Conservation (phyloP, 2,329 filamentous ascomycete genomes). For the Scedosporium boydii region DNA sequence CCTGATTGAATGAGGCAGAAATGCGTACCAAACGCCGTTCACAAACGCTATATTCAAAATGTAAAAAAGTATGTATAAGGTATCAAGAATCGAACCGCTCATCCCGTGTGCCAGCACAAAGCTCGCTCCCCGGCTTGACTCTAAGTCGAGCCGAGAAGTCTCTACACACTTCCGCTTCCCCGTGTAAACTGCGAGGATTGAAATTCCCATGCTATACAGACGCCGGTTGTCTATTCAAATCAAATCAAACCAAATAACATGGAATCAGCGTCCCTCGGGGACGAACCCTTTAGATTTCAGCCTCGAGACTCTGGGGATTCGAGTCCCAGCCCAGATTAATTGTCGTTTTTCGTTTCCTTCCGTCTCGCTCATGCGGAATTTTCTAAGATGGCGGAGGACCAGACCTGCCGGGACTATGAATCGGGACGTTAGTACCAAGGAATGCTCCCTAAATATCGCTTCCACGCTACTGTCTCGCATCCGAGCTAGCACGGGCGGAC, state of each 20-base stretch:
- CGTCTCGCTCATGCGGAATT: background rate
- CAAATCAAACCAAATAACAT: background rate
- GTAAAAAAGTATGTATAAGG: background rate
- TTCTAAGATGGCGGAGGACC: background rate
- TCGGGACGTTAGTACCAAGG: background rate
- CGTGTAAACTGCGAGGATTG: background rate
- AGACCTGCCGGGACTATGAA: background rate
- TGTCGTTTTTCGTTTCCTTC: background rate
- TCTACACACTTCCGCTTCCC: background rate
- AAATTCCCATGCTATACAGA: background rate
- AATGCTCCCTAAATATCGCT: background rate
- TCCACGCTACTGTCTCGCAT: too few species aligned
- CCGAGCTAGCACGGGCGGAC: too few species aligned
- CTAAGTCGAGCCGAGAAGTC: background rate
- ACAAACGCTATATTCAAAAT: background rate
- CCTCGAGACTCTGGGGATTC: background rate
- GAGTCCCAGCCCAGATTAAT: background rate
- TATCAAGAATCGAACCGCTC: background rate
- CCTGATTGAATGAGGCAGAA: too few species aligned
- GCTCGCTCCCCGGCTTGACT: too few species aligned
- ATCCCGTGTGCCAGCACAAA: background rate
- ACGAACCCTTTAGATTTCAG: too few species aligned
- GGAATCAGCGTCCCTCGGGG: too few species aligned
- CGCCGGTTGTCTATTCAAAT: background rate
- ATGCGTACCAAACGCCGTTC: background rate